A percentile compares a stretch with the other conserved stretches of the same genome.
These are phyloP conservation scores for Fusarium sp. DNA, from an alignment of 2,329 filamentous ascomycete genomes.

Conservation along the genomic window DNA sequence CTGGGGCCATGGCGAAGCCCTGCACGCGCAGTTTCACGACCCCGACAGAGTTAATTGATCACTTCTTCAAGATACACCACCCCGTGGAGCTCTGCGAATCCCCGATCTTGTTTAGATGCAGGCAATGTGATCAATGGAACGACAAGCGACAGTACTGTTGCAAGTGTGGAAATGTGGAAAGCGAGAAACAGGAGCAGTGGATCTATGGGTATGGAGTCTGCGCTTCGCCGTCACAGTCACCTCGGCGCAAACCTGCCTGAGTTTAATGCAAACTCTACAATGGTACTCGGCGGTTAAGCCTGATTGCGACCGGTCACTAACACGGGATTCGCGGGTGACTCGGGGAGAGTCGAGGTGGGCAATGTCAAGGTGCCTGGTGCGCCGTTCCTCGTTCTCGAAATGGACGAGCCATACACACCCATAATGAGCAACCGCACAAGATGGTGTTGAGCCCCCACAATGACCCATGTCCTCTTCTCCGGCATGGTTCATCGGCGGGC, in stretches of 20 bases:
- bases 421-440: conserved; percentile 22
- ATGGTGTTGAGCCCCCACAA: conserved; percentile 26
- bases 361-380: neutral
- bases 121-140: conserved; percentile 7
- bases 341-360: neutral
- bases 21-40: conserved; percentile 6
- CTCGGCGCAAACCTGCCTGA: conserved; percentile 4
- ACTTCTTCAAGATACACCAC: conserved; percentile 5
- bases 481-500: conserved; percentile 29
- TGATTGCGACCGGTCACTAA: neutral
- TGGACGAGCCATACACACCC: conserved; percentile 7
- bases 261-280: neutral
- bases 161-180: conserved; percentile 9
- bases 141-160: conserved; percentile 1
- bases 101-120: conserved; percentile 3
- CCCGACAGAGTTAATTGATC: neutral
- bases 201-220: conserved; percentile 15
- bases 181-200: conserved; percentile 22
- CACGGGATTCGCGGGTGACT: neutral
- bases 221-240: conserved; percentile 22
- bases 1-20: neutral
- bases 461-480: conserved; percentile 21
- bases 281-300: neutral
- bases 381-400: conserved; percentile 8
- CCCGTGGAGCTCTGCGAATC: neutral